Evolutionary conservation across 179 eudicot genomes (phyloP).

Genomic region (Pouteria campechiana): DNA sequence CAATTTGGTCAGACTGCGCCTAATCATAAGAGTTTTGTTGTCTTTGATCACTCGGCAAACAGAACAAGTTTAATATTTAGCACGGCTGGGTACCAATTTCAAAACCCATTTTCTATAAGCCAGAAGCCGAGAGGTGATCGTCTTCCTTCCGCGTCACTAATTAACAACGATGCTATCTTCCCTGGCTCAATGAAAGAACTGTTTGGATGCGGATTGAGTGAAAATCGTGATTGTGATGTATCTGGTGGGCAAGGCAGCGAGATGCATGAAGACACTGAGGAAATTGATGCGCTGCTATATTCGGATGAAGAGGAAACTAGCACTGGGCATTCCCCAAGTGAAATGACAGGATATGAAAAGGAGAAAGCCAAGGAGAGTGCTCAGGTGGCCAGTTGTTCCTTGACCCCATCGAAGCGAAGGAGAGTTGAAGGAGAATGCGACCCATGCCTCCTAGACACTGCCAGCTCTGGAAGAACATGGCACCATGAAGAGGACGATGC

Average conservation of each 20-base stretch:
- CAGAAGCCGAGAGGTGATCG: conserved; percentile 14
- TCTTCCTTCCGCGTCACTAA: no score
- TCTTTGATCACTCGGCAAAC: conserved; percentile 81
- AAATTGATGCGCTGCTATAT: conserved; percentile 79
- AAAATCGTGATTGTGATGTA: no score
- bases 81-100: conserved; percentile 32
- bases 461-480: conserved; percentile 18
- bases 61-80: conserved; percentile 63
- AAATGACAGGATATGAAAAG: conserved; percentile 32
- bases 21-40: conserved; percentile 59
- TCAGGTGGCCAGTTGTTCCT: conserved; percentile 64
- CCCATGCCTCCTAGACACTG: conserved; percentile 23
- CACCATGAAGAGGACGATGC: conserved; percentile 50
- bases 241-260: no score
- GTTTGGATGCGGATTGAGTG: no score
- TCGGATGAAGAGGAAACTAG: conserved; percentile 72
- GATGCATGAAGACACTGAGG: conserved; percentile 84
- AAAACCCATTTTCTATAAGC: conserved; percentile 16
- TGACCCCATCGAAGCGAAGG: conserved; percentile 32
- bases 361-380: conserved; percentile 29
- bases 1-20: conserved; percentile 8
- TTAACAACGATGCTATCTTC: no score
- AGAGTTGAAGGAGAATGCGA: conserved; percentile 26
- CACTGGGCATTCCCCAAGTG: conserved; percentile 89
- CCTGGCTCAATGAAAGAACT: no score